Evolutionary conservation across 805 yeast genomes (phyloP).

Genomic region (Zygosaccharomyces rouxii): DNA sequence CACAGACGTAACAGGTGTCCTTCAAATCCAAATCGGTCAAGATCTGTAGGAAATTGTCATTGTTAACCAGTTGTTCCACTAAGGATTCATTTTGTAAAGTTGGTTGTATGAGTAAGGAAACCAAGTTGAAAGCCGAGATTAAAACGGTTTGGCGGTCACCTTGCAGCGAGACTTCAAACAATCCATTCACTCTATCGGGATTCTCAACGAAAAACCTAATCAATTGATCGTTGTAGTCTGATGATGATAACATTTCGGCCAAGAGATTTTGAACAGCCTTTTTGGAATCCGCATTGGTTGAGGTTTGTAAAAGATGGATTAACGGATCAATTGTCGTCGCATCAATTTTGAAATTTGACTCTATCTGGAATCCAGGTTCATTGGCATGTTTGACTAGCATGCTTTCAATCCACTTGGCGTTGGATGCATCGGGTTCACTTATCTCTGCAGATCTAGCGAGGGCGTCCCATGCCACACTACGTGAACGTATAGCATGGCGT

Average conservation of each 20-base stretch:
- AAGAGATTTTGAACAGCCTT: constrained; percentile 32
- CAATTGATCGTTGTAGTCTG: constrained; percentile 18
- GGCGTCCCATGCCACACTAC: constrained; percentile 91
- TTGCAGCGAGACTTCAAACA: constrained; percentile 26
- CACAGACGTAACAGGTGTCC: constrained; percentile 33
- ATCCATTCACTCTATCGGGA: constrained; percentile 19
- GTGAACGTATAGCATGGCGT: constrained; percentile 62
- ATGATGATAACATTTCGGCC: constrained; percentile 30
- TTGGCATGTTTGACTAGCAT: constrained; percentile 32
- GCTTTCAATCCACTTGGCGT: constrained; percentile 31
- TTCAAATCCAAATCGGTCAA: constrained; percentile 26
- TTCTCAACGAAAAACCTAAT: constrained; percentile 22
- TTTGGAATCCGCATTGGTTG: constrained; percentile 27
- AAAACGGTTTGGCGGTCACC: constrained; percentile 31
- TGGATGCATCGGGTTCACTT: constrained; percentile 61
- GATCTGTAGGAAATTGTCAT: constrained; percentile 23
- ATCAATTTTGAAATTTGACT: constrained; percentile 22
- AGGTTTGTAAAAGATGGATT: constrained; percentile 28
- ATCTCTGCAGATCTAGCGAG: constrained; percentile 69
- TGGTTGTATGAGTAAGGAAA: constrained; percentile 30
- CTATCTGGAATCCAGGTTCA: constrained; percentile 44
- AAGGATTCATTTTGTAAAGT: constrained; percentile 18
- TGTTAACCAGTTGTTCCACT: constrained; percentile 20
- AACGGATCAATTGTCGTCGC: constrained; percentile 19
- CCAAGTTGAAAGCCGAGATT: constrained; percentile 33